These are phyloP conservation scores for Pyrenophora seminiperda DNA, from an alignment of 2,329 filamentous ascomycete genomes.

Conservation along the genomic window DNA sequence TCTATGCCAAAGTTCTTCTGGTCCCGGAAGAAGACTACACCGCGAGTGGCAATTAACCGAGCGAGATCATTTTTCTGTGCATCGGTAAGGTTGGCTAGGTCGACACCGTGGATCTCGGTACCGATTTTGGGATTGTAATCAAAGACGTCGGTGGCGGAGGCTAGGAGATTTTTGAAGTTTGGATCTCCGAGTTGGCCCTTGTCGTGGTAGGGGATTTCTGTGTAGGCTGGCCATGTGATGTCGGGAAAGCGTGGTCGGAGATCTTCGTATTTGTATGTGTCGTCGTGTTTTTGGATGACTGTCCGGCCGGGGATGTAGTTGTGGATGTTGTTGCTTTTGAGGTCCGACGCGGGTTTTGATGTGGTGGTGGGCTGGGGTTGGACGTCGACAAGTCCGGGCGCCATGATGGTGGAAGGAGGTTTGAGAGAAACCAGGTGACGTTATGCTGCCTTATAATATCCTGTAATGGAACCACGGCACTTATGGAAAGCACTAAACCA, in stretches of 20 bases:
- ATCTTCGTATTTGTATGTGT: constrained; percentile 58
- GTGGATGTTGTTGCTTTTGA: constrained; percentile 34
- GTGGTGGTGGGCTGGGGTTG: constrained; percentile 21
- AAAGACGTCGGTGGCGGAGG: constrained; percentile 59
- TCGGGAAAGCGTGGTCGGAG: constrained; percentile 60
- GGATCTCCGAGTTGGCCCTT: constrained; percentile 61
- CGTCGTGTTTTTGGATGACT: constrained; percentile 51
- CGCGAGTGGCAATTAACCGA: constrained; percentile 58
- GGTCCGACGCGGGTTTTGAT: constrained; percentile 15
- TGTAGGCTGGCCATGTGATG: constrained; percentile 57
- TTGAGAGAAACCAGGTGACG: not conserved
- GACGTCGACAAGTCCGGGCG: constrained; percentile 43
- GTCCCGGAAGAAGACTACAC: constrained; percentile 63
- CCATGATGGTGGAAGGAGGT: constrained; percentile 28
- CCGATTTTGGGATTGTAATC: constrained; percentile 63
- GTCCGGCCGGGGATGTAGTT: constrained; percentile 58
- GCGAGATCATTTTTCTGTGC: constrained; percentile 61
- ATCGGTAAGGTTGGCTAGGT: constrained; percentile 57
- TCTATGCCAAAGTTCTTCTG: constrained; percentile 61
- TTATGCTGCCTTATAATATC: not conserved
- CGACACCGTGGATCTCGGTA: constrained; percentile 59
- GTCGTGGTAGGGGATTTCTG: constrained; percentile 57
- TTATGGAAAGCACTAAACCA: not conserved
- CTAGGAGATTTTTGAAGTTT: constrained; percentile 59
- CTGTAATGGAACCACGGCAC: not conserved